Percentiles rank a stretch among this genome's conserved stretches.
Evolutionary conservation across 73 alveolate species (phyloP).

Genomic region (Paraurostyla sp.): DNA sequence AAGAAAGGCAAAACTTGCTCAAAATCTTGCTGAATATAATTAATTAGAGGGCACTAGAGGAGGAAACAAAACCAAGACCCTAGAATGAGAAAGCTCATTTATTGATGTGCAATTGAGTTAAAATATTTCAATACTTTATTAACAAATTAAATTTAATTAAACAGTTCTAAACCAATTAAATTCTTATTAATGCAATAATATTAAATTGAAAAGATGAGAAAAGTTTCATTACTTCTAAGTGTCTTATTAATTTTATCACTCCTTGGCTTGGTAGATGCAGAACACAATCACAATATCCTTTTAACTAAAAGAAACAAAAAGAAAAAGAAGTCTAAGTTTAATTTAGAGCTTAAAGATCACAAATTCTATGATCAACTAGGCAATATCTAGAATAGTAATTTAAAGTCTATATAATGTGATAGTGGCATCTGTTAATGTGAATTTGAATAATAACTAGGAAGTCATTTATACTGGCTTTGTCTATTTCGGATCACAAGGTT

Average conservation of each 20-base stretch:
- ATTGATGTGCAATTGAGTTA: too few relatives aligned
- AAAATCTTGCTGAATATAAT: background rate
- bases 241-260: background rate
- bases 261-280: background rate
- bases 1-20: conserved; percentile 10
- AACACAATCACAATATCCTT: too few relatives aligned
- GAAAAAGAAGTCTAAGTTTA: background rate
- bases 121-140: too few relatives aligned
- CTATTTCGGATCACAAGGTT: background rate
- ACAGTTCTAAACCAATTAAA: too few relatives aligned
- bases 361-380: background rate
- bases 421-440: conserved; percentile 20
- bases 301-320: background rate
- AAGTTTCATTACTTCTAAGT: background rate
- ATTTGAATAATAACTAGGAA: conserved; percentile 29
- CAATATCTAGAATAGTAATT: background rate
- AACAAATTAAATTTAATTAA: too few relatives aligned
- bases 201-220: background rate
- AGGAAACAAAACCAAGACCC: conserved; percentile 22
- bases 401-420: background rate
- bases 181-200: background rate
- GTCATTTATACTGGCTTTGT: conserved; percentile 31
- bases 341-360: background rate
- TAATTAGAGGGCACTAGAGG: conserved; percentile 31
- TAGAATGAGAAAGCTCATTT: too few relatives aligned